These are phyloP conservation scores for Pythium periplocum DNA, from an alignment of 352 stramenopile species.

Conservation along the genomic window DNA sequence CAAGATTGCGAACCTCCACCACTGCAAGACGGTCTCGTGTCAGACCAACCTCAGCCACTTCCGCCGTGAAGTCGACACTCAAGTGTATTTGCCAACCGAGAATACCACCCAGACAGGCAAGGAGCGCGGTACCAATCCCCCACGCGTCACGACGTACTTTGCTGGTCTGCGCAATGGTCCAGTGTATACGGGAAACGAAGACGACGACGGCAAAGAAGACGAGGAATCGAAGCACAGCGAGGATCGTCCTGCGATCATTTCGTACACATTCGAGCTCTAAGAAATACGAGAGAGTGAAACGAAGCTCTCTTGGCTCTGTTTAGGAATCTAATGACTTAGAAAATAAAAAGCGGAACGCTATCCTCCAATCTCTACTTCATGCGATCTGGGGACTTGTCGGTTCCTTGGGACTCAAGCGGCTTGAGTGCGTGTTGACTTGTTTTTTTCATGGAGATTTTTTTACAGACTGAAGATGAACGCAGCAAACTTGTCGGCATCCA, in stretches of 20 bases:
- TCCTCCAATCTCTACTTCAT: too few species aligned
- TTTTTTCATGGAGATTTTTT: background rate
- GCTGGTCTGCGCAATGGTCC: constrained; percentile 50
- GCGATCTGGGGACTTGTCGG: too few species aligned
- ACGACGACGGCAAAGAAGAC: constrained; percentile 18
- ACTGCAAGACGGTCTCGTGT: constrained; percentile 82
- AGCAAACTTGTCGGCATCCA: constrained; percentile 75
- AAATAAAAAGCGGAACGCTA: too few species aligned
- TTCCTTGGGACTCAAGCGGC: too few species aligned
- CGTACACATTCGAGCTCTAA: constrained; percentile 70
- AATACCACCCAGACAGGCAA: constrained; percentile 79
- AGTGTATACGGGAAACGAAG: constrained; percentile 10
- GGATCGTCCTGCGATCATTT: constrained; percentile 43
- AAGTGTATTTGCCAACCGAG: constrained; percentile 75
- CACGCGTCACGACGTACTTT: constrained; percentile 74
- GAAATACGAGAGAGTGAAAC: background rate
- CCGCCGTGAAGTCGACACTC: constrained; percentile 78
- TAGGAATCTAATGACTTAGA: too few species aligned
- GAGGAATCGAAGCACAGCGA: constrained; percentile 15
- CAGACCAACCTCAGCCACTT: constrained; percentile 91
- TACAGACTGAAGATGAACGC: constrained; percentile 82
- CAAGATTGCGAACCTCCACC: constrained; percentile 89
- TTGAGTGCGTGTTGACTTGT: too few species aligned
- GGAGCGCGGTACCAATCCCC: constrained; percentile 79
- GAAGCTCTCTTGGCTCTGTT: too few species aligned